phyloP scores from a whole-genome alignment of 192 early-diverging fungal species.

The Chytriomyces sp. region DNA sequence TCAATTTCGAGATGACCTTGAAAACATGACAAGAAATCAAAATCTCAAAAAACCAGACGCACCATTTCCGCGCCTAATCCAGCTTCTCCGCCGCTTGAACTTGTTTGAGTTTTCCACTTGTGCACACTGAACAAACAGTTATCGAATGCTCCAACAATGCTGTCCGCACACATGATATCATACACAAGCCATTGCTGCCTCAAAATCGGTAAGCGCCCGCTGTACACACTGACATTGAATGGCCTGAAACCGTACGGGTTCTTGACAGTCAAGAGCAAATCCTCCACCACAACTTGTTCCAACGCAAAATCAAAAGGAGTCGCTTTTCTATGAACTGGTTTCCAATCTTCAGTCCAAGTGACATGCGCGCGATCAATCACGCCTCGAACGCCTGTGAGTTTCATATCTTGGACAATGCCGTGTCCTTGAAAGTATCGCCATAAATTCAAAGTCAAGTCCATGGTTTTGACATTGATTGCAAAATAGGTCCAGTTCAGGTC shows the following conservation, averaged over 20 bases:
- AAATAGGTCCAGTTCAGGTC: conserved; percentile 89
- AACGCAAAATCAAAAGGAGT: conserved; percentile 85
- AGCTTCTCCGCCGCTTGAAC: background rate
- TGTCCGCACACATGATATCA: conserved; percentile 86
- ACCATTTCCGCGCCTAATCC: conserved; percentile 48
- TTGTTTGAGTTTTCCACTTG: conserved; percentile 41
- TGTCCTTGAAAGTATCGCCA: conserved; percentile 91
- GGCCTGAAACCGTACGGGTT: conserved; percentile 83
- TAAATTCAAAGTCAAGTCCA: conserved; percentile 80
- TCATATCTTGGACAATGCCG: conserved; percentile 76
- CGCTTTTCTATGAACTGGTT: conserved; percentile 62
- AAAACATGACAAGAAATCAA: conserved; percentile 10
- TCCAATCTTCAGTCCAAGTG: conserved; percentile 73
- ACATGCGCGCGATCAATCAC: conserved; percentile 83
- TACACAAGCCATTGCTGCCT: conserved; percentile 92
- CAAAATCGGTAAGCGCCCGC: conserved; percentile 79
- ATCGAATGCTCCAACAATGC: conserved; percentile 90
- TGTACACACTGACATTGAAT: conserved; percentile 84
- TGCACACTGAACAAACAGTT: conserved; percentile 94
- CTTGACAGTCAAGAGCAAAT: conserved; percentile 85
- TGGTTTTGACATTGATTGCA: conserved; percentile 68
- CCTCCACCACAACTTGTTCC: conserved; percentile 80
- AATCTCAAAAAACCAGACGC: background rate
- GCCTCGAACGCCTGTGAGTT: conserved; percentile 86
- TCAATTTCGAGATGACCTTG: background rate